A percentile compares a stretch with the other conserved stretches of the same genome.
These are phyloP conservation scores for Globisporangium spiculum DNA, from an alignment of 352 stramenopile genomes.

Conservation along the genomic window DNA sequence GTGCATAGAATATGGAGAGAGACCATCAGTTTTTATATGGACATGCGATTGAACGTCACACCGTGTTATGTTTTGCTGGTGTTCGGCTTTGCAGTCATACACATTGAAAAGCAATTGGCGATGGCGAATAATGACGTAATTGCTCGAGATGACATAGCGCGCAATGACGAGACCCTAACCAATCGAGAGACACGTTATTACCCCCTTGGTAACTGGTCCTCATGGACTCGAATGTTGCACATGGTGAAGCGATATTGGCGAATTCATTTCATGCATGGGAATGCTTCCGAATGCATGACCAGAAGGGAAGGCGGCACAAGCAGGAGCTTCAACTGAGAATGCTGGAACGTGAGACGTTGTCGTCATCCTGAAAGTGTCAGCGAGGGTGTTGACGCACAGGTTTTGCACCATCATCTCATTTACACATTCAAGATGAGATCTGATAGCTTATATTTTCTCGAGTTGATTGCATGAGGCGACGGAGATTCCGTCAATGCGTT, in stretches of 20 bases:
- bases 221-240: neutral
- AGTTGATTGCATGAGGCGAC: neutral
- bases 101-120: neutral
- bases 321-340: neutral
- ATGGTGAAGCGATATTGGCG: neutral
- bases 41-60: neutral
- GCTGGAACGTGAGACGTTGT: neutral
- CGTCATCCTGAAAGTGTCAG: neutral
- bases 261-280: neutral
- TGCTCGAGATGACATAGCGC: conserved; percentile 1
- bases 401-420: neutral
- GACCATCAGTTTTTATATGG: neutral
- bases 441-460: neutral
- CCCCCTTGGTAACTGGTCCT: neutral
- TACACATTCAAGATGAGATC: neutral
- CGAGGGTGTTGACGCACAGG: neutral
- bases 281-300: neutral
- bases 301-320: neutral
- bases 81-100: neutral
- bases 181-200: neutral
- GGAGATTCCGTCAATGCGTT: neutral
- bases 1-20: neutral
- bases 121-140: conserved; percentile 4
- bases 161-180: conserved; percentile 8
- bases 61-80: neutral